Base-by-base conservation (phyloP, 2,329 filamentous ascomycete species). In the Aspergillus vadensis region DNA sequence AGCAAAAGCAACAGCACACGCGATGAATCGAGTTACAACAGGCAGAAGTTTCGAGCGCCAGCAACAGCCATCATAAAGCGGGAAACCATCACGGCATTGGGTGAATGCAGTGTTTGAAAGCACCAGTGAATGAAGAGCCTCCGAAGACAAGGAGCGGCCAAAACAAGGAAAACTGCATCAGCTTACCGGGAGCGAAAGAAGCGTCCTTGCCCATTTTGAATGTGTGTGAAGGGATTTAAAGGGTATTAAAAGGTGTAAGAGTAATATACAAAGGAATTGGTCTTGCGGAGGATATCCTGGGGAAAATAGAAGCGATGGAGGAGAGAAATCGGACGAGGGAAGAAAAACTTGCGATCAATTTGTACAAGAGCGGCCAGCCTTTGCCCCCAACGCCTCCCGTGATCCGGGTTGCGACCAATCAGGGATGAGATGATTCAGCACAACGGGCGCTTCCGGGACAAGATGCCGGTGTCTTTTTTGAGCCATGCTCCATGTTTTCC, bases 161-260 rank as follows among this genome's bases (percentile, higher is more conserved):
- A 39, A 14, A 52, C 44, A 48, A 39, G 50, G 36, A 49, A 63
- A 50, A 49, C 41, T 39, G 49, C 54, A 39, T 32, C 15, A 61
- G 77, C 80, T 68, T 80, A 82, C 80, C 80, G 63, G 76, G 71
- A 71, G 75, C 71, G 73, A 75, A 78, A 73, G 67, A 74, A 72
- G 69, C 69, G 75, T 81, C 81, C 74, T 77, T 82, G 74, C 65
- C 72, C 74, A 76, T 74, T 74, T 67, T 76, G 72, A 71, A 66
- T 55, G 58, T 67, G 59, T 66, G 62, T 59, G 62, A 55, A 62
- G 65, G 58, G 61, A 73, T 69, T 71, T 72, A 57, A 63, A 17
- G 71, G 70, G 65, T 71, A 56, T 63, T 51, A 59, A 57, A 55
- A 55, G 53, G 61, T 57, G 48, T 59, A 62, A 64, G 59, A 51